Percentiles rank a stretch among this genome's conserved stretches.
These are phyloP conservation scores for Strigomonas culicis DNA, from an alignment of 208 protist genomes.

Conservation along the genomic window DNA sequence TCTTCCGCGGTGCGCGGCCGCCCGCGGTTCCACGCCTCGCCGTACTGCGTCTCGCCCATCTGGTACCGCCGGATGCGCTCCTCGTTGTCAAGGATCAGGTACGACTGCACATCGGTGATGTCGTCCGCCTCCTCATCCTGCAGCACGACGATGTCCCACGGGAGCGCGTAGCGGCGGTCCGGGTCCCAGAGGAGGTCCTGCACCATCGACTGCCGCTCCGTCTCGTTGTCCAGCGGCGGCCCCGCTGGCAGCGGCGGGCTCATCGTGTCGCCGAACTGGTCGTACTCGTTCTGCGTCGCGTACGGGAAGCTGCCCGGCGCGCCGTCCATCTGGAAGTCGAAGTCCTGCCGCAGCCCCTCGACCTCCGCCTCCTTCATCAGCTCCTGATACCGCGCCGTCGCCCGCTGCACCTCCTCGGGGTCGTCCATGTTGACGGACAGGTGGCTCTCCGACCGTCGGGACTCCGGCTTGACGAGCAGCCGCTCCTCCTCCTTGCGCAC, in stretches of 20 bases:
- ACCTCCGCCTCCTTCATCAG: slow-evolving; percentile 73
- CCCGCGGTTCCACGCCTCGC: slow-evolving; percentile 64
- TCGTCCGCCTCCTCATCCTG: slow-evolving; percentile 47
- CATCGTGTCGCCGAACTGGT: background rate
- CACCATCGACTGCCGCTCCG: slow-evolving; percentile 23
- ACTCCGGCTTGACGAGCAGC: slow-evolving; percentile 60
- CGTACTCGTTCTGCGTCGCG: slow-evolving; percentile 26
- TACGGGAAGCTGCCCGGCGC: background rate
- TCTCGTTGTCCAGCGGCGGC: slow-evolving; percentile 15
- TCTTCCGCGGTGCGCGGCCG: slow-evolving; percentile 66
- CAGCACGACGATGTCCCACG: slow-evolving; percentile 85
- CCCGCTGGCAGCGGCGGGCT: slow-evolving; percentile 18
- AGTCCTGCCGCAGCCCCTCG: slow-evolving; percentile 55
- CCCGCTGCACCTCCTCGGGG: slow-evolving; percentile 32
- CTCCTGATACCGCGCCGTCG: slow-evolving; percentile 46
- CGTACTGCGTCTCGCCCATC: slow-evolving; percentile 63
- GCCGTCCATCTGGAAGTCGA: slow-evolving; percentile 41
- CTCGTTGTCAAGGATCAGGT: slow-evolving; percentile 84
- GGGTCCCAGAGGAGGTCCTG: slow-evolving; percentile 58
- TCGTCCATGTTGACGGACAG: slow-evolving; percentile 18
- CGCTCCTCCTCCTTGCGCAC: slow-evolving; percentile 71
- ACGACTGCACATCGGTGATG: slow-evolving; percentile 55
- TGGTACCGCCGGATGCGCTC: slow-evolving; percentile 72
- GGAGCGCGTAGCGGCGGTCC: slow-evolving; percentile 67
- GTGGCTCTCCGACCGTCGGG: background rate